These are phyloP conservation scores for Leccinum longicurvipes DNA, from an alignment of 768 basidiomycete species.

Conservation along the genomic window DNA sequence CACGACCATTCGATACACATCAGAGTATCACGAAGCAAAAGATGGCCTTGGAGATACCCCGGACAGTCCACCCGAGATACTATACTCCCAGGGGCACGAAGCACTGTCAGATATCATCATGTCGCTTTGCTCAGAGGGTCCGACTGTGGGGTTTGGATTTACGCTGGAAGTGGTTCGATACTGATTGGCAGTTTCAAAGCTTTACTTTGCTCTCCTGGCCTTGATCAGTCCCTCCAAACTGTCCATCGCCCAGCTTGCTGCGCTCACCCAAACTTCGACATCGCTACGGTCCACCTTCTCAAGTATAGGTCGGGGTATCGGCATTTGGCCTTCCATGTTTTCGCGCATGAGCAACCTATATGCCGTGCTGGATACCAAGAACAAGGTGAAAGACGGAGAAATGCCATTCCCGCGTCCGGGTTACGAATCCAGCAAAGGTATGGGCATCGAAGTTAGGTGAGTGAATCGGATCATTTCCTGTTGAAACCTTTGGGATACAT, in stretches of 20 bases:
- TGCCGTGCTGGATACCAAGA: slow-evolving; percentile 15
- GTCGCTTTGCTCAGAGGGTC: slow-evolving; percentile 14
- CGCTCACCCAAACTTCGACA: slow-evolving; percentile 25
- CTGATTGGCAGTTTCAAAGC: slow-evolving; percentile 3
- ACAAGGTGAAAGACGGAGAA: slow-evolving; percentile 26
- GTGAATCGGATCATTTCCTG: neutral
- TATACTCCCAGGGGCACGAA: slow-evolving; percentile 8
- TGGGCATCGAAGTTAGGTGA: slow-evolving; percentile 21
- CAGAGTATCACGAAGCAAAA: slow-evolving; percentile 23
- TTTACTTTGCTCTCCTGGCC: slow-evolving; percentile 30
- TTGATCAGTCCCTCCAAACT: slow-evolving; percentile 24
- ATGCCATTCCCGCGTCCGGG: slow-evolving; percentile 22
- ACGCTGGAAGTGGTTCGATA: too few relatives aligned
- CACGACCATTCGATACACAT: too few relatives aligned
- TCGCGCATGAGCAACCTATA: slow-evolving; percentile 25
- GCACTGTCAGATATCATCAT: slow-evolving; percentile 5
- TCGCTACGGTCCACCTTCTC: slow-evolving; percentile 23
- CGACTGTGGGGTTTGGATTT: slow-evolving; percentile 12
- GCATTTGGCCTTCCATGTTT: slow-evolving; percentile 13
- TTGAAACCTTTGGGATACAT: neutral
- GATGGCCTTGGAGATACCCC: slow-evolving; percentile 17
- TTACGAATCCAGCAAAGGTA: slow-evolving; percentile 8
- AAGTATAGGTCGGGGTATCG: slow-evolving; percentile 4
- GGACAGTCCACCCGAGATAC: slow-evolving; percentile 6
- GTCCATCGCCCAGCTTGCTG: slow-evolving; percentile 30